phyloP scores from a whole-genome alignment of 2,329 filamentous ascomycete genomes.

The Fusarium tanahbumbuense region DNA sequence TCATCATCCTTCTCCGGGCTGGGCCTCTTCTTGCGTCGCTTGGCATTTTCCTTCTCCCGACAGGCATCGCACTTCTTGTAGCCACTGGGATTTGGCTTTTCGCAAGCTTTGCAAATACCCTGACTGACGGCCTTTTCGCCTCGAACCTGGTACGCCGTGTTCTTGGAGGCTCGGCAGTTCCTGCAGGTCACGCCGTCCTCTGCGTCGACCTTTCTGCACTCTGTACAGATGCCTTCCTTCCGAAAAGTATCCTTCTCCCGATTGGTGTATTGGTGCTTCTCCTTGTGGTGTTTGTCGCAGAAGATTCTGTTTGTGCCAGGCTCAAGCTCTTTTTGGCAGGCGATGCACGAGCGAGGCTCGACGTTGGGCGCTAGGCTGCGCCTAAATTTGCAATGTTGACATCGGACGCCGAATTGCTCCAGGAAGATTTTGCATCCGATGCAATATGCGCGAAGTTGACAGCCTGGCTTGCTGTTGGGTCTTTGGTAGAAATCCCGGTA shows the following conservation, averaged over 20 bases:
- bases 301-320: not conserved
- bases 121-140: not conserved
- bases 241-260: fast-evolving
- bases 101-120: not conserved
- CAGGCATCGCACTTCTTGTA: not conserved
- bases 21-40: not conserved
- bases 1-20: not conserved
- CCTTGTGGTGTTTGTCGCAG: not conserved
- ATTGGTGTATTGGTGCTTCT: not conserved
- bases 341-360: not conserved
- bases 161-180: not conserved
- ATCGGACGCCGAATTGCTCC: not conserved
- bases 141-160: fast-evolving
- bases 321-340: not conserved
- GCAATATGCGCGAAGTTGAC: not conserved
- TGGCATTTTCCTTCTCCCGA: not conserved
- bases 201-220: not conserved
- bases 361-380: not conserved
- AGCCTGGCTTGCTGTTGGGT: not conserved
- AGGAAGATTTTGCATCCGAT: not conserved
- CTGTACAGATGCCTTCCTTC: not conserved
- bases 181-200: not conserved
- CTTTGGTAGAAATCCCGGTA: not conserved
- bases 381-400: not conserved
- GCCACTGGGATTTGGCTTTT: not conserved